Evolutionary conservation across 345 rosid genomes (phyloP).

Genomic region (Leavenworthia alabamica): DNA sequence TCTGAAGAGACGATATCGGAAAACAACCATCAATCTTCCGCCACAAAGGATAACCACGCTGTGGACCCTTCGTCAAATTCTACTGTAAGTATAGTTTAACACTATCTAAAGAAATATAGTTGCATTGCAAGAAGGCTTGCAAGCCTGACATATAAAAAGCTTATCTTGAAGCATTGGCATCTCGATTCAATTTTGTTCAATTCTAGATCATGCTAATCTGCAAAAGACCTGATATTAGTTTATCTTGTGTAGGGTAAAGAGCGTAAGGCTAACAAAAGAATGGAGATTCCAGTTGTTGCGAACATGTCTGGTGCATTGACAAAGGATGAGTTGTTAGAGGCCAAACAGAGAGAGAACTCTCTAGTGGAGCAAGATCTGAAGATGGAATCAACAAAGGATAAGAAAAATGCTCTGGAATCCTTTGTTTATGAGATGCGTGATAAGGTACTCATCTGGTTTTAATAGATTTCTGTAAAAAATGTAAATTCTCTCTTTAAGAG

Average conservation of each 20-base stretch:
- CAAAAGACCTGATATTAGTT: constrained; percentile 3
- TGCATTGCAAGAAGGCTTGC: not conserved
- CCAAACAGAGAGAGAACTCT: constrained; percentile 50
- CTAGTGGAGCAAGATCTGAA: constrained; percentile 55
- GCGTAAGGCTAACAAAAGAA: constrained; percentile 36
- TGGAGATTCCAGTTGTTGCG: constrained; percentile 50
- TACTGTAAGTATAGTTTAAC: constrained; percentile 35
- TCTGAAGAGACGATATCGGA: constrained; percentile 34
- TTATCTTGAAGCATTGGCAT: constrained; percentile 6
- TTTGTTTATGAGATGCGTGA: constrained; percentile 79
- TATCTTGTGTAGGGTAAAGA: constrained; percentile 40
- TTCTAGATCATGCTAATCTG: not conserved
- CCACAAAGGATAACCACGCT: constrained; percentile 23
- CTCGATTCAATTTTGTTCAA: not conserved
- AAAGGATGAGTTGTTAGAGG: constrained; percentile 45
- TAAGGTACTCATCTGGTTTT: constrained; percentile 47
- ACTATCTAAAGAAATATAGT: not conserved
- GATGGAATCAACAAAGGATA: constrained; percentile 69
- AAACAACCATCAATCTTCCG: constrained; percentile 31
- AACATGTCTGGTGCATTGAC: constrained; percentile 47
- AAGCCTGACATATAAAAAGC: not conserved
- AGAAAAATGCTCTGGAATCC: constrained; percentile 70
- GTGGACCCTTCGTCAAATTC: constrained; percentile 19
- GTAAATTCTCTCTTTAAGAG: not conserved
- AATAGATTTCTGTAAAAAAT: not conserved